phyloP scores from a whole-genome alignment of 192 early-diverging fungal species.

The Haplosporangium gracile region DNA sequence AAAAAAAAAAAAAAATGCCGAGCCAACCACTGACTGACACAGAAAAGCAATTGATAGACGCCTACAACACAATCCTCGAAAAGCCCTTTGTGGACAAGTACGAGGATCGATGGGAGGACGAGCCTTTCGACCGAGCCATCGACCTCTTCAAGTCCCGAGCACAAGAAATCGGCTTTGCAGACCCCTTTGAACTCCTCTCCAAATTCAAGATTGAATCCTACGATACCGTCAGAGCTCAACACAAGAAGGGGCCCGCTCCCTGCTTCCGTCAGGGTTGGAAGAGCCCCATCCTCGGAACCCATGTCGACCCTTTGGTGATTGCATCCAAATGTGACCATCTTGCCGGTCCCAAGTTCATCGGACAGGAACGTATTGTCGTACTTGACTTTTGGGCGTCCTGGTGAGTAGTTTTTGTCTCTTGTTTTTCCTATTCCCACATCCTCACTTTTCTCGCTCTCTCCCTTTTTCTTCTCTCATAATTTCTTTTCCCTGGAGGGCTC shows the following conservation, averaged over 20 bases:
- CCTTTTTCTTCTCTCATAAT: neutral
- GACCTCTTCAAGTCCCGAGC: constrained; percentile 56
- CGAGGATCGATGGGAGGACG: constrained; percentile 54
- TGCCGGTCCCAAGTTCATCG: constrained; percentile 25
- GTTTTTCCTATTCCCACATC: neutral
- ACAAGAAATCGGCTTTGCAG: constrained; percentile 51
- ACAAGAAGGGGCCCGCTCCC: constrained; percentile 34
- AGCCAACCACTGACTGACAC: constrained; percentile 44
- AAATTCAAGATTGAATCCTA: constrained; percentile 52
- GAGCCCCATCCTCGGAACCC: constrained; percentile 31
- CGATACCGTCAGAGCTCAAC: constrained; percentile 40
- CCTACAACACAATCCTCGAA: constrained; percentile 48
- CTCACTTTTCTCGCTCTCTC: neutral
- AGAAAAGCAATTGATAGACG: constrained; percentile 47
- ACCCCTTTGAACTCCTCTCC: constrained; percentile 47
- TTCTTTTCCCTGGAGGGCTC: neutral
- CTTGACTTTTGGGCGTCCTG: constrained; percentile 54
- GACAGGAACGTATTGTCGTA: constrained; percentile 44
- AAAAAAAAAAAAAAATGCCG: constrained; percentile 17
- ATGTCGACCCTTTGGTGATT: constrained; percentile 29
- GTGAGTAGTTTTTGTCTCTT: constrained; percentile 19
- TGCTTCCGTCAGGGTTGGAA: constrained; percentile 55
- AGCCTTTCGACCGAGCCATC: constrained; percentile 52
- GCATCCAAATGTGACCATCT: constrained; percentile 31
- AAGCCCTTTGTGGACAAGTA: constrained; percentile 55